phyloP scores from a whole-genome alignment of 371 early-diverging fungal species.

The Cokeromyces recurvatus region DNA sequence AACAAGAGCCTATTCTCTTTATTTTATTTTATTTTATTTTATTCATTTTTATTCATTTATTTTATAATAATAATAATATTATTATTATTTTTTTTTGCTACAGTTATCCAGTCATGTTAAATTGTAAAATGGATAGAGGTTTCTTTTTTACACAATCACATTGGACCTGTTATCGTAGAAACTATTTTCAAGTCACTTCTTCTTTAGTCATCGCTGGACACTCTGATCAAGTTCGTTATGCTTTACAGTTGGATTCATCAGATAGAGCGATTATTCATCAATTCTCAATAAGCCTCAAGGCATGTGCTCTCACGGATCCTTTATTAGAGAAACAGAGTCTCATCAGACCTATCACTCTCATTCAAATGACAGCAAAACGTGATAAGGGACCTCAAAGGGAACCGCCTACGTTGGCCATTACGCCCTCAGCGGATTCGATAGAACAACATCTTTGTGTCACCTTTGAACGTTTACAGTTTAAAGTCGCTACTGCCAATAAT shows the following conservation, averaged over 20 bases:
- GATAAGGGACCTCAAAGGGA: constrained; percentile 82
- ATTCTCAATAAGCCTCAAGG: constrained; percentile 43
- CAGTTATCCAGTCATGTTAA: constrained; percentile 26
- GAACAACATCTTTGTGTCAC: constrained; percentile 40
- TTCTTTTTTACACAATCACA: constrained; percentile 61
- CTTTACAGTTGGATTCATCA: background rate
- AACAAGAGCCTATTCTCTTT: constrained; percentile 8
- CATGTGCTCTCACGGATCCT: constrained; percentile 14
- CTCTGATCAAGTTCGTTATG: constrained; percentile 15
- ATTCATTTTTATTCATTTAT: too few species aligned
- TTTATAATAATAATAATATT: too few species aligned
- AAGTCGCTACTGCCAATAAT: constrained; percentile 84
- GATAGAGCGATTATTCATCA: constrained; percentile 12
- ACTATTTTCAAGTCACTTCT: constrained; percentile 78
- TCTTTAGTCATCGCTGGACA: constrained; percentile 47
- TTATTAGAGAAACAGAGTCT: too few species aligned
- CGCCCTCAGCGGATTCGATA: constrained; percentile 29
- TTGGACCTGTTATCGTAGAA: constrained; percentile 88
- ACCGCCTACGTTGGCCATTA: constrained; percentile 49
- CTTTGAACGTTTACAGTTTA: constrained; percentile 88
- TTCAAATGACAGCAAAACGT: constrained; percentile 85
- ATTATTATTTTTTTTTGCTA: too few species aligned
- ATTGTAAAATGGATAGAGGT: constrained; percentile 65
- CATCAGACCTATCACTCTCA: constrained; percentile 22
- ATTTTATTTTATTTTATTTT: too few species aligned